These are phyloP conservation scores for Candida ulmi DNA, from an alignment of 805 yeast species.

Conservation along the genomic window DNA sequence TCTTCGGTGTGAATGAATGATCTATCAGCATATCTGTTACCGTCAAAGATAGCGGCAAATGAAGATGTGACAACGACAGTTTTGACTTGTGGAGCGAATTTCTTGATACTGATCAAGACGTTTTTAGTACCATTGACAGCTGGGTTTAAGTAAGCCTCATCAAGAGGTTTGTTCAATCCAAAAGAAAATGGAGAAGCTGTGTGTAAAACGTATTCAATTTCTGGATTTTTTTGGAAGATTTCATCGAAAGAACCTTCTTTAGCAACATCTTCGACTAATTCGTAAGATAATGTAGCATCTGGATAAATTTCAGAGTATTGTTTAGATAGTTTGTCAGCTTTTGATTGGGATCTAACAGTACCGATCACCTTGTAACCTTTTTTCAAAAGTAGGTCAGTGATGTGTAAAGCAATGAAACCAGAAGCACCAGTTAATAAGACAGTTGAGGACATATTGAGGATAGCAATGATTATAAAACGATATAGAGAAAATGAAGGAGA, in stretches of 20 bases:
- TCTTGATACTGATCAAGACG: slow-evolving; percentile 39
- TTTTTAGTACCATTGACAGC: slow-evolving; percentile 48
- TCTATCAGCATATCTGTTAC: slow-evolving; percentile 26
- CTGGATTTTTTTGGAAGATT: slow-evolving; percentile 38
- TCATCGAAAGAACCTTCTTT: slow-evolving; percentile 37
- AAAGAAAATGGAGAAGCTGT: slow-evolving; percentile 52
- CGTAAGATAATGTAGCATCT: slow-evolving; percentile 27
- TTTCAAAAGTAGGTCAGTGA: slow-evolving; percentile 28
- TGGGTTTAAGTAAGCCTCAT: slow-evolving; percentile 43
- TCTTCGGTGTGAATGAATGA: slow-evolving; percentile 32
- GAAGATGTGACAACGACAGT: slow-evolving; percentile 49
- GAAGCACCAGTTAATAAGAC: slow-evolving; percentile 41
- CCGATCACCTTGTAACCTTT: slow-evolving; percentile 36
- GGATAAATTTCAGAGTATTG: slow-evolving; percentile 20
- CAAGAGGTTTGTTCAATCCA: slow-evolving; percentile 31
- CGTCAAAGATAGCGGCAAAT: slow-evolving; percentile 35
- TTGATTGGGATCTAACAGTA: slow-evolving; percentile 30
- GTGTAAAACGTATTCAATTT: slow-evolving; percentile 46
- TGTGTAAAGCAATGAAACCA: slow-evolving; percentile 40
- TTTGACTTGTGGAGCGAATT: slow-evolving; percentile 32
- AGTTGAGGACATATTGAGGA: too few species aligned
- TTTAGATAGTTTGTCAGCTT: too few species aligned
- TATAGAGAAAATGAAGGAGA: too few species aligned
- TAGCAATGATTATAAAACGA: too few species aligned
- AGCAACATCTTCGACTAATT: slow-evolving; percentile 40